Base-by-base conservation (phyloP, 2,329 filamentous ascomycete genomes). In the Pleomassaria siparia region DNA sequence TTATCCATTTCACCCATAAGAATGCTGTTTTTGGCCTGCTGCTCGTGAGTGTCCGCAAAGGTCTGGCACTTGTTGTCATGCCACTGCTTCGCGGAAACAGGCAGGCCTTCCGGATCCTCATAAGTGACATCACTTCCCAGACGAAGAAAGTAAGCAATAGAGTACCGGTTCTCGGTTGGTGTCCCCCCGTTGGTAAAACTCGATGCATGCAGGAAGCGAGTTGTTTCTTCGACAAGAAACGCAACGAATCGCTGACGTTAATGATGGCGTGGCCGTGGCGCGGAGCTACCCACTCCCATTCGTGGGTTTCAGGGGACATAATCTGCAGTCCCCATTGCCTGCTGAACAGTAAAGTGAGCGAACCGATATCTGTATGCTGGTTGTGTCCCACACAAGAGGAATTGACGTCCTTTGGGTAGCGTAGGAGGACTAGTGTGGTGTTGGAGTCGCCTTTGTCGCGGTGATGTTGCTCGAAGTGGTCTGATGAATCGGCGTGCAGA, bases 291-390 rank as follows among this genome's bases (percentile, higher is more conserved):
- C 46, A 82, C 36, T 74, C 74, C 72, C 80, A 81, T 59, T 76
- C 72, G 25, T 71, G 67, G 8, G 70, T 64, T 22, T 48, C 50
- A 2, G 49, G 49, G 2, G 46, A 26, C 12, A 58, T 44, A 18
- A 66, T 47, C 43, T 73, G 68, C 1, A 71, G 54, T 10, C 69
- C 68, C 55, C 59, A 66, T 39, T 64, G 58, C 7, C 57, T 24
- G 15, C 54, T 50, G 43, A 67, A 61, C 33, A 83, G 73, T 39
- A 82, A 66, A 6, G 80, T 81, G 30, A 82, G 67, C 15, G 76
- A 76, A 60, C 77, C 76, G 64, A 82, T 76, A 67, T 82, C 80
- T 20, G 80, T 82, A 69, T 82, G 79, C 68, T 81, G 40, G 43
- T 51, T 45, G 44, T 54, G 51, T 6, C 51, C 51, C 5, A 48